These are phyloP conservation scores for Neurospora sp. DNA, from an alignment of 495 filamentous ascomycete species.

Conservation along the genomic window DNA sequence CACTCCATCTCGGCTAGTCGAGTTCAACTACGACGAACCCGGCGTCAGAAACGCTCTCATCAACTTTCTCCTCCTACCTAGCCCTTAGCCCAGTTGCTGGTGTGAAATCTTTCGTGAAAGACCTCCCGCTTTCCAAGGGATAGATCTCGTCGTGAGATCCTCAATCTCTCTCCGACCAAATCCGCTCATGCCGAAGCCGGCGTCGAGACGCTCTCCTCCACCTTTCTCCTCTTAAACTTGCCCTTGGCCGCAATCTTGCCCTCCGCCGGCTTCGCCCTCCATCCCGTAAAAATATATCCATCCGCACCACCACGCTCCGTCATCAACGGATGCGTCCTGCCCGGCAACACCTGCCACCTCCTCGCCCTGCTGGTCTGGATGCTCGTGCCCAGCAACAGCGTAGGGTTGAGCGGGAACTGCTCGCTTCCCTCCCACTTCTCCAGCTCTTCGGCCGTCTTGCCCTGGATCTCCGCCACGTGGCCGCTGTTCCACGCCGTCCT, in stretches of 20 bases:
- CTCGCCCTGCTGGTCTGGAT: constrained; percentile 68
- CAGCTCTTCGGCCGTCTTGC: constrained; percentile 26
- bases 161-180: background rate
- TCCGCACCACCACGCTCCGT: constrained; percentile 77
- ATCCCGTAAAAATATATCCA: constrained; percentile 80
- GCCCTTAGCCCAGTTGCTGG: background rate
- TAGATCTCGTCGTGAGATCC: too few species aligned
- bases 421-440: constrained; percentile 45
- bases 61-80: background rate
- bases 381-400: constrained; percentile 64
- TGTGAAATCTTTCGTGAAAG: background rate
- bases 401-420: constrained; percentile 76
- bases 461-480: constrained; percentile 24
- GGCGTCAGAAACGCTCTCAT: background rate
- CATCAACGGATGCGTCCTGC: constrained; percentile 90
- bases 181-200: constrained; percentile 5
- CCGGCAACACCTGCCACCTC: constrained; percentile 83
- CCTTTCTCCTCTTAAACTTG: constrained; percentile 53
- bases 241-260: constrained; percentile 76
- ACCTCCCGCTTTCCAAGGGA: too few species aligned
- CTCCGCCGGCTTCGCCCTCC: constrained; percentile 65
- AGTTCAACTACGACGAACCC: background rate
- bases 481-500: constrained; percentile 56
- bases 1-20: background rate
- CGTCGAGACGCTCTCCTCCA: constrained; percentile 27